phyloP scores from a whole-genome alignment of 257 asterid species.

The Solanum tacnaense region DNA sequence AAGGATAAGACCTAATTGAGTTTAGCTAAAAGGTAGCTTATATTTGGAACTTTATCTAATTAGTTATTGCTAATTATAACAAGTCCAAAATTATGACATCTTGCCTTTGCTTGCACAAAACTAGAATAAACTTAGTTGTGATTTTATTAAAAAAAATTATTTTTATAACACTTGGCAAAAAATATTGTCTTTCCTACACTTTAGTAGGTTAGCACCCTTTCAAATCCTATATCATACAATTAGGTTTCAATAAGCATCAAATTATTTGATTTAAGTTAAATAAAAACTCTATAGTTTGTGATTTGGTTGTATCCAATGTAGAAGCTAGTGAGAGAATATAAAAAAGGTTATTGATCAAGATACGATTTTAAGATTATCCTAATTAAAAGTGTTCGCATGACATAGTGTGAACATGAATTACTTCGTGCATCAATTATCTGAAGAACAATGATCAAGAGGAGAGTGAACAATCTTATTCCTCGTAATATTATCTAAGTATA shows the following conservation, averaged over 20 bases:
- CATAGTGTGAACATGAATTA: rapidly evolving
- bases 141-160: neutral
- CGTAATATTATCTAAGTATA: neutral
- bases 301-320: neutral
- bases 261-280: neutral
- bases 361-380: neutral
- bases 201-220: neutral
- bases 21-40: neutral
- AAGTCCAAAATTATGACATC: neutral
- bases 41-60: neutral
- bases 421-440: neutral
- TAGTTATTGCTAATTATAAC: neutral
- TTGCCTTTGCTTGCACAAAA: neutral
- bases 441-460: neutral
- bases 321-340: neutral
- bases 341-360: neutral
- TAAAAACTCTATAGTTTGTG: neutral
- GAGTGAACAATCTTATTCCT: neutral
- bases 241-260: neutral
- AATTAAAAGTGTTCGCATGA: neutral
- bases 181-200: neutral
- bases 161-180: neutral
- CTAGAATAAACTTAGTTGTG: neutral
- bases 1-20: neutral
- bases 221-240: neutral